Base-by-base conservation (phyloP, 2,329 filamentous ascomycete genomes). In the Ampelomyces quisqualis region DNA sequence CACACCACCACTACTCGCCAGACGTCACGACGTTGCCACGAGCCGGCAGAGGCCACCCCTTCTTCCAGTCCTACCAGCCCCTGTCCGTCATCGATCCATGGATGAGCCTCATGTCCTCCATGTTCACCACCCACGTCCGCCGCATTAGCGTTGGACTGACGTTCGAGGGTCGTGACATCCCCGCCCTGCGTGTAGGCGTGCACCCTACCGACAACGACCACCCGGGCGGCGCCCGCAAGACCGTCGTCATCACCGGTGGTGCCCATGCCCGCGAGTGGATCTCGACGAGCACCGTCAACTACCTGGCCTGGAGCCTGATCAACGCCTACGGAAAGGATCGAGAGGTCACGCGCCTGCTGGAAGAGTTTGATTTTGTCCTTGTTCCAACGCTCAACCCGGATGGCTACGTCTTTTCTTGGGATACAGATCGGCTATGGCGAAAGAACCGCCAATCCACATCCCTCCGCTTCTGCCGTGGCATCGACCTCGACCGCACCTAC, bases 231-330 rank as follows among this genome's bases (percentile, higher is more conserved):
- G 76, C 74, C 4, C 81, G 87, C 34, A 88, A 88, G 65, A 91
- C 88, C 0, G 81, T 95, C 41, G 74, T 95, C 35, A 75, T 98
- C 14, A 84, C 84, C 3, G 93, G 89, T 38, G 91, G 91, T 34
- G 77, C 87, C n/a, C 93, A 97, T 67, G 91, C 90, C 3, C 81
- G 93, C 24, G 93, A 98, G 74, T 98, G 93, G 93, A 95, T 98
- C 52, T 88, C 89, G 32, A 90, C 86, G 1, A 93, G 85, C 58
- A 95, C 90, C 0, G 88, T 94, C 37, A 94, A 86, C 58, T 97
- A 95, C 58, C 73, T 95, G 20, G 89, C 91, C 7, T 95, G 93
- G 80, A 87, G 82, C 11, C 77, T 97, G 33, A 87, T 95, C 57
- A 90, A 86, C 1, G 80, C 82, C 4, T 94, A 91, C 65, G 87